These are phyloP conservation scores for Orbilia brochopaga DNA, from an alignment of 2,329 filamentous ascomycete genomes.

Conservation along the genomic window DNA sequence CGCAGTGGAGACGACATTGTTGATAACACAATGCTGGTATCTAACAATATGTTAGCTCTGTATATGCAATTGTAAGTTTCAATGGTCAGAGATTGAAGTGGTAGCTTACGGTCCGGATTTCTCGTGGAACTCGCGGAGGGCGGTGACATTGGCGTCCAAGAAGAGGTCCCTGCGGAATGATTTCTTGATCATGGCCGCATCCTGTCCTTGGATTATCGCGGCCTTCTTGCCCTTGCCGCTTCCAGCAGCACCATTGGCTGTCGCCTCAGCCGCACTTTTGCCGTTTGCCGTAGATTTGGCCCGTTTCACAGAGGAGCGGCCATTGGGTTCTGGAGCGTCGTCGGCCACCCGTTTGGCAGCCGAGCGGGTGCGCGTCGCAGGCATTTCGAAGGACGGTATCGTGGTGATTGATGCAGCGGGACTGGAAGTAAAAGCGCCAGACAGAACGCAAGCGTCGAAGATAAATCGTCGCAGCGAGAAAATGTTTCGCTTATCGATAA, in stretches of 20 bases:
- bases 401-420: slow-evolving; percentile 3
- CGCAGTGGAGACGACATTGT: slow-evolving; percentile 75
- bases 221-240: slow-evolving; percentile 40
- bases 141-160: slow-evolving; percentile 64
- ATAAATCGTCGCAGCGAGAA: slow-evolving; percentile 6
- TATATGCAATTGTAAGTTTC: not conserved
- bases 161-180: slow-evolving; percentile 72
- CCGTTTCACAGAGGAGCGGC: slow-evolving; percentile 40
- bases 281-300: slow-evolving; percentile 33
- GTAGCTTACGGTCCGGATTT: slow-evolving; percentile 63
- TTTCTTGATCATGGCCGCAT: slow-evolving; percentile 38
- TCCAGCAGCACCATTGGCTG: slow-evolving; percentile 13
- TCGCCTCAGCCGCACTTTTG: slow-evolving; percentile 13
- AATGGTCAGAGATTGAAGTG: slow-evolving; percentile 10
- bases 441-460: slow-evolving; percentile 9
- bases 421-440: slow-evolving; percentile 6
- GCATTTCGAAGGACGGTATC: slow-evolving; percentile 25
- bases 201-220: slow-evolving; percentile 43
- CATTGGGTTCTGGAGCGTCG: slow-evolving; percentile 44
- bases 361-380: slow-evolving; percentile 40
- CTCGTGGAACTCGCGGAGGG: slow-evolving; percentile 69
- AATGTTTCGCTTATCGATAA: slow-evolving; percentile 46
- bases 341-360: slow-evolving; percentile 46
- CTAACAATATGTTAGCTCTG: slow-evolving; percentile 56
- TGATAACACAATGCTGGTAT: slow-evolving; percentile 93